Conservation (phyloP, 805 yeast genomes). For the Candida nonsorbophila region DNA sequence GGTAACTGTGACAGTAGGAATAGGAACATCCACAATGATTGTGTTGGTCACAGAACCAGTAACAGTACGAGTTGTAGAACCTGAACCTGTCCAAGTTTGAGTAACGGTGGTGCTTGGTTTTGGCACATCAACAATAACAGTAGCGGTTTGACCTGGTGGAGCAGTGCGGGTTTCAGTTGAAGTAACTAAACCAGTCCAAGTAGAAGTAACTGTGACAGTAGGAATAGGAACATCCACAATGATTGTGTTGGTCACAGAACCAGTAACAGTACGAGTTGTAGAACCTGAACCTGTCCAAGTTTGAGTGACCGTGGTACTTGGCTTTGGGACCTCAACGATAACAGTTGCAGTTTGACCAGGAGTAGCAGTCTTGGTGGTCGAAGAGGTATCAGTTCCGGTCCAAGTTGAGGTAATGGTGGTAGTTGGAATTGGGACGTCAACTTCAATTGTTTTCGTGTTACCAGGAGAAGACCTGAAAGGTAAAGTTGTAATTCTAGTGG, state of each 20-base stretch:
- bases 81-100: slow-evolving; percentile 4
- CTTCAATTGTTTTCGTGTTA: slow-evolving; percentile 10
- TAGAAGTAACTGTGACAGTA: slow-evolving; percentile 7
- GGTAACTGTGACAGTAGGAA: slow-evolving; percentile 7
- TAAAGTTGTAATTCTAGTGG: slow-evolving; percentile 6
- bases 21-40: slow-evolving; percentile 8
- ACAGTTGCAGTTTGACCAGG: slow-evolving; percentile 15
- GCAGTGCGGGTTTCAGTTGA: slow-evolving; percentile 8
- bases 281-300: slow-evolving; percentile 17
- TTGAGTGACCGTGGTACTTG: slow-evolving; percentile 9
- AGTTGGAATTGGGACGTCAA: slow-evolving; percentile 13
- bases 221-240: slow-evolving; percentile 16
- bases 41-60: slow-evolving; percentile 8
- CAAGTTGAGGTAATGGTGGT: slow-evolving; percentile 7
- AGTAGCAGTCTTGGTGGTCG: slow-evolving; percentile 9
- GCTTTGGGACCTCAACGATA: slow-evolving; percentile 9
- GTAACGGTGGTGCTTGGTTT: slow-evolving; percentile 9
- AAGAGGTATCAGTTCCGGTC: slow-evolving; percentile 9
- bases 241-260: slow-evolving; percentile 16
- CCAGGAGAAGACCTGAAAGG: slow-evolving; percentile 3
- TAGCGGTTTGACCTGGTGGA: slow-evolving; percentile 13
- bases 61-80: slow-evolving; percentile 4
- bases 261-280: slow-evolving; percentile 13
- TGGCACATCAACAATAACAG: slow-evolving; percentile 12
- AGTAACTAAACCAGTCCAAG: slow-evolving; percentile 10